These are phyloP conservation scores for Penicillium sp. DNA, from an alignment of 2,329 filamentous ascomycete genomes.

Conservation along the genomic window DNA sequence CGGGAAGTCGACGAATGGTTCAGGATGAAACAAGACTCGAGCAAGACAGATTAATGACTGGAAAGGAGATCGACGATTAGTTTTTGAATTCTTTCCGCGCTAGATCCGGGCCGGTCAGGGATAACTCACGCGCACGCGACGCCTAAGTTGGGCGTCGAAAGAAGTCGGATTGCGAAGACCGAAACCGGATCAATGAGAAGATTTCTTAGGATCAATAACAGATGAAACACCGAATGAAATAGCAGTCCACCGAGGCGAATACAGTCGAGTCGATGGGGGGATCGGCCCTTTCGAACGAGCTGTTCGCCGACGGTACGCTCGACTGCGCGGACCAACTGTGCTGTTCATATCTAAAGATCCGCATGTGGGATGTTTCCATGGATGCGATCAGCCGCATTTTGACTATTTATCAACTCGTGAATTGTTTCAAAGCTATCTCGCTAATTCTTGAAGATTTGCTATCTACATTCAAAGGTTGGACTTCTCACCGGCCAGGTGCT, in stretches of 20 bases:
- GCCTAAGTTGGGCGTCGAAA: not conserved
- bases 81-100: conserved; percentile 1
- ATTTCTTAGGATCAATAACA: not conserved
- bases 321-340: conserved; percentile 5
- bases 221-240: not conserved
- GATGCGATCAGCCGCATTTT: not conserved
- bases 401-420: not conserved
- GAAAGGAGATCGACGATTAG: not conserved
- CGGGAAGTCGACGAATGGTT: not conserved
- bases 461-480: not conserved
- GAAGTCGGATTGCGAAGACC: not conserved
- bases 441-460: not conserved
- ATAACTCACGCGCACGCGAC: conserved; percentile 24
- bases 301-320: conserved; percentile 5
- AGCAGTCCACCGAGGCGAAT: not conserved
- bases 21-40: not conserved
- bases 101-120: conserved; percentile 12
- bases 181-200: not conserved
- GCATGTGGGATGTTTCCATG: not conserved
- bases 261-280: not conserved
- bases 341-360: not conserved
- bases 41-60: conserved; percentile 8
- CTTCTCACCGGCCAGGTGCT: conserved; percentile 49
- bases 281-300: not conserved
- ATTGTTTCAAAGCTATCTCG: not conserved